Base-by-base conservation (phyloP, 306 rosid genomes). In the Hippophae gyantsensis region DNA sequence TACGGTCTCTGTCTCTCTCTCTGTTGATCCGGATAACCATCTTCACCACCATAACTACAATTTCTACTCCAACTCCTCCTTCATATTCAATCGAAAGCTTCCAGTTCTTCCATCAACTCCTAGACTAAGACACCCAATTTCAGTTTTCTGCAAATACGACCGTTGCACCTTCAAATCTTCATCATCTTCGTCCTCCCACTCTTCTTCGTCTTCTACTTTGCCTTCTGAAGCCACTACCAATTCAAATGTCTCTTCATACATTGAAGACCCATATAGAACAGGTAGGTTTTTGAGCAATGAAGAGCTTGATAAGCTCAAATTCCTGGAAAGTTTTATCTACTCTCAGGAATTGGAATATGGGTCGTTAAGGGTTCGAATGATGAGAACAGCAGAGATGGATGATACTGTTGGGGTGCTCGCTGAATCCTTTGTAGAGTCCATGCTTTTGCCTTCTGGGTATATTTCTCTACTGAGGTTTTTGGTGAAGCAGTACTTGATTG, bases 341-440 rank as follows among this genome's bases (percentile, higher is more conserved):
- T 68, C 47, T 10, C 70, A 69, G 57, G 81, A 86, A 46, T 71
- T 85, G 66, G 62, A 84, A 64, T 84, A 90, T 54, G 99, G 97
- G 61, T 66, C 81, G 40, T 43, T 92, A 56, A 78, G 70, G 82
- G 76, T 92, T 63, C 88, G 96, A 26, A 88, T 81, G 6, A 88
- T 92, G 97, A 73, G 90, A 57, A 49, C 74, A 6, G 79, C 71
- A 23, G 95, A 85, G 56, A 64, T 79, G 61, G 89, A 86, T 55
- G 2, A 44, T 41, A 75, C 75, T n/a, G 88, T 84, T 2, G 78
- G 52, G 14, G 71, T 92, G 62, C 85, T 92, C 0, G 90, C 99
- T 6, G 84, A 83, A 7, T 88, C 99, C 1, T 88, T 92, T 55
- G 83, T 89, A 1, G 96, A 83, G 67, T 87, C 93, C 7, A 78